Evolutionary conservation across 192 early-diverging fungal genomes (phyloP), one percentile per base, ranked within the genome.

Genomic region (Polychytrium aggregatum): DNA sequence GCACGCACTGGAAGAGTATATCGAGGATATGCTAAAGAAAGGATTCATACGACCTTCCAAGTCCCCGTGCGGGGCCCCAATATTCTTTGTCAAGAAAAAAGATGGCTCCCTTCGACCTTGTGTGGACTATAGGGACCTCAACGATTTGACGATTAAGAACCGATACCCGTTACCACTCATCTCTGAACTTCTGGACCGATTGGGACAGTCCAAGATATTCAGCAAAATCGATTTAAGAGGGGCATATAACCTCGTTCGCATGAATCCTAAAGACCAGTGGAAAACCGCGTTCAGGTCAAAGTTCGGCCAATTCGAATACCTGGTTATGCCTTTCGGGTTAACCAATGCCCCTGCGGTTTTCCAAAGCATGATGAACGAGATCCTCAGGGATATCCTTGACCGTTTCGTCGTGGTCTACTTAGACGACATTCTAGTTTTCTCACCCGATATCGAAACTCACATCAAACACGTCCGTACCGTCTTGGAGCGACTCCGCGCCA

Each of bases 311-410:
- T 85, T 43, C 50, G 61, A 83, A 44, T 81, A 57, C 34, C 28
- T 53, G 0, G 78, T 82, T 21, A 44, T 86, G 34, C 79, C 78
- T 0, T 80, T 82, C 48, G 81, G 82, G 0, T 41, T 84, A 2
- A 67, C 62, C 20, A 82, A 82, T 52, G 71, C 69, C 0, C 75
- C 79, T 0, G 75, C 65, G 0, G 57, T 68, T 0, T 84, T 86
- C 55, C 67, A 74, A 50, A 44, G 47, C 0, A 37, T 71, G 1
- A 72, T 79, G 16, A 71, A 77, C 40, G 52, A 70, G 16, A 34
- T 66, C 0, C 52, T 84, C 29, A 10, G 42, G 0, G 65, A 67
- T 16, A n/a, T 54, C 5, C 42, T 47, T 16, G 62, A 53, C 27
- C 25, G 33, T 1, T 41, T 5, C 39, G 50, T 64, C 2, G 27